Conservation (phyloP, 192 early-diverging fungal genomes). For the Linderina pennispora region DNA sequence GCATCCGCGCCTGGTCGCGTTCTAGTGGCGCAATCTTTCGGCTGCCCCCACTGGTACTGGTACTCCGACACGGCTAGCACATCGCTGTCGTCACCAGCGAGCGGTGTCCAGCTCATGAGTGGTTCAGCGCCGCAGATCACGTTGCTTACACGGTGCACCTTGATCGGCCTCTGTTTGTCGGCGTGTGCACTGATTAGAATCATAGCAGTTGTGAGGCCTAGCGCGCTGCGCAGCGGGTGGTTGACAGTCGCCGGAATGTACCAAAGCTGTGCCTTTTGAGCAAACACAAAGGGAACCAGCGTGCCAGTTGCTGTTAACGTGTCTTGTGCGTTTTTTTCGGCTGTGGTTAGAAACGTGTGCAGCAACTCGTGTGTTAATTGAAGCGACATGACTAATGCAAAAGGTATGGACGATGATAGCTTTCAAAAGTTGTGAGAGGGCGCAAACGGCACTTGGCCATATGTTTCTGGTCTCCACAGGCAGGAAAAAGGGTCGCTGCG, state of each 20-base stretch:
- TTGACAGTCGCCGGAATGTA: conserved; percentile 15
- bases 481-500: too few species aligned
- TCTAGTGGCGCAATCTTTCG: conserved; percentile 23
- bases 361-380: conserved; percentile 32
- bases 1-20: conserved; percentile 21
- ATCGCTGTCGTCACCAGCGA: conserved; percentile 1
- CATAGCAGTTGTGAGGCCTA: conserved; percentile 25
- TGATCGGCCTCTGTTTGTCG: background rate
- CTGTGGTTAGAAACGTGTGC: conserved; percentile 20
- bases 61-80: conserved; percentile 5
- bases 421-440: too few species aligned
- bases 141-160: background rate
- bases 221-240: conserved; percentile 28
- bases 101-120: conserved; percentile 12
- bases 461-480: too few species aligned
- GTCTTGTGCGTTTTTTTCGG: conserved; percentile 9
- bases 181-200: conserved; percentile 18
- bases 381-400: conserved; percentile 6
- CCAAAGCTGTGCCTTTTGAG: conserved; percentile 25
- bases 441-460: too few species aligned
- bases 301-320: conserved; percentile 9
- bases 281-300: conserved; percentile 34
- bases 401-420: too few species aligned
- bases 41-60: conserved; percentile 19
- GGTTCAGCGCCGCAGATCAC: conserved; percentile 30